A percentile compares a stretch with the other conserved stretches of the same genome.
Conservation (phyloP, 2,329 filamentous ascomycete species). For the Arthrobotrys iridis region DNA sequence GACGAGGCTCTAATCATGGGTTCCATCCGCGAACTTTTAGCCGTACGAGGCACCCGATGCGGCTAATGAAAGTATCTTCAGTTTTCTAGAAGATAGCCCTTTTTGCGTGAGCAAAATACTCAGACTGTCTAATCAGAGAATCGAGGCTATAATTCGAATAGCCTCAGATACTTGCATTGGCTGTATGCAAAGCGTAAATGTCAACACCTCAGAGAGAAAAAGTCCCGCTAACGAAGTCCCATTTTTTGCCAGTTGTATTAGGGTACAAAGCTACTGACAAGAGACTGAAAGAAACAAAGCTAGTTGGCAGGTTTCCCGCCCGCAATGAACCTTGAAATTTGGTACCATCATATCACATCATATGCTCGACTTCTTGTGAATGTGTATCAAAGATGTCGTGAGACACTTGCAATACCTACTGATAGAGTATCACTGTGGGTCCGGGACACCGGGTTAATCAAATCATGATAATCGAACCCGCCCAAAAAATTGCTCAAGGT, state of each 20-base stretch:
- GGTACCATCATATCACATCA: slow-evolving; percentile 36
- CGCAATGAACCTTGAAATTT: slow-evolving; percentile 9
- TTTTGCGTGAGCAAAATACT: slow-evolving; percentile 23
- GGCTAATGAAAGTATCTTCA: slow-evolving; percentile 7
- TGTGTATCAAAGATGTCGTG: slow-evolving; percentile 26
- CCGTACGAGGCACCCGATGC: slow-evolving; percentile 44
- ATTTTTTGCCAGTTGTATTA: slow-evolving; percentile 30
- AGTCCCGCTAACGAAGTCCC: slow-evolving; percentile 7
- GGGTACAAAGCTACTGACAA: slow-evolving; percentile 7
- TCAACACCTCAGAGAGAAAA: background rate
- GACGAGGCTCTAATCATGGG: slow-evolving; percentile 17
- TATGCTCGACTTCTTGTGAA: slow-evolving; percentile 12
- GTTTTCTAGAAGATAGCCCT: background rate
- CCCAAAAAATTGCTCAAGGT: background rate
- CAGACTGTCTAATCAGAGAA: background rate
- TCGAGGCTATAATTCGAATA: too few relatives aligned
- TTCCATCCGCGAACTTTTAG: slow-evolving; percentile 18
- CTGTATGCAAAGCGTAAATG: slow-evolving; percentile 25
- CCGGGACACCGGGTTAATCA: slow-evolving; percentile 29
- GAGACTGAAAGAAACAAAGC: slow-evolving; percentile 4
- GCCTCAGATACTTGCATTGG: slow-evolving; percentile 15
- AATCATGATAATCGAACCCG: slow-evolving; percentile 6
- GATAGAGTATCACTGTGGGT: slow-evolving; percentile 14
- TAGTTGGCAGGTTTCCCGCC: background rate
- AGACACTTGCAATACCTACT: slow-evolving; percentile 21